These are phyloP conservation scores for Penicillium sclerotiorum DNA, from an alignment of 2,329 filamentous ascomycete species.

Conservation along the genomic window DNA sequence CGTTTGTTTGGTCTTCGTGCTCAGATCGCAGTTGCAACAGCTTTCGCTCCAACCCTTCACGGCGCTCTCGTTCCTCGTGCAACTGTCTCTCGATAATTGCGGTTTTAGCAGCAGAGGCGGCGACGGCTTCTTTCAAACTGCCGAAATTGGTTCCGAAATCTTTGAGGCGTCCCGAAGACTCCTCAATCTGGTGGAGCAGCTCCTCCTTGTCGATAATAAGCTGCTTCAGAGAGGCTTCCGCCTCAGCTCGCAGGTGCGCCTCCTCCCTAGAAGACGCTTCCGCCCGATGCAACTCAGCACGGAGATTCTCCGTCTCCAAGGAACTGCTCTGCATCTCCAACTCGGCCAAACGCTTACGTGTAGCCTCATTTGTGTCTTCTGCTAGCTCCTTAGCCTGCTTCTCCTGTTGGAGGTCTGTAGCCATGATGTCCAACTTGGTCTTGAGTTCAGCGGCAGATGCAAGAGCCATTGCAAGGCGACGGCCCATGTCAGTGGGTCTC, in stretches of 20 bases:
- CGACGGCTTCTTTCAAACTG: slow-evolving; percentile 75
- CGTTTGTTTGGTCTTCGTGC: slow-evolving; percentile 76
- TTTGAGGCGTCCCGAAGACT: slow-evolving; percentile 66
- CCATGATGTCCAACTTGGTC: slow-evolving; percentile 69
- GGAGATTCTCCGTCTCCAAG: slow-evolving; percentile 80
- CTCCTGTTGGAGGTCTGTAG: slow-evolving; percentile 76
- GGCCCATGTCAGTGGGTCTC: slow-evolving; percentile 73
- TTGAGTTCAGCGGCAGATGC: slow-evolving; percentile 80
- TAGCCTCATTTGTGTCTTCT: slow-evolving; percentile 81
- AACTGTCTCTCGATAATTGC: slow-evolving; percentile 76
- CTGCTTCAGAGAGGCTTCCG: slow-evolving; percentile 71
- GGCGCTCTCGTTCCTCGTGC: slow-evolving; percentile 72
- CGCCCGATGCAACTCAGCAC: slow-evolving; percentile 78
- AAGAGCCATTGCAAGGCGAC: slow-evolving; percentile 79
- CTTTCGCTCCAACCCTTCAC: slow-evolving; percentile 76
- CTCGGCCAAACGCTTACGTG: slow-evolving; percentile 80
- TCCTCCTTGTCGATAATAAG: slow-evolving; percentile 86
- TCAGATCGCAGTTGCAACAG: slow-evolving; percentile 76
- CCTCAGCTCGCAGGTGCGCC: slow-evolving; percentile 74
- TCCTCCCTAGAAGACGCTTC: slow-evolving; percentile 81
- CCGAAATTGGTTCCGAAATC: slow-evolving; percentile 72
- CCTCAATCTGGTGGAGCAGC: slow-evolving; percentile 68
- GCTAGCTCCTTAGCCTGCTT: slow-evolving; percentile 78
- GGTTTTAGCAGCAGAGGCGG: slow-evolving; percentile 76
- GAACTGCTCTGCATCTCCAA: slow-evolving; percentile 82